Evolutionary conservation across 148 eudicot species (phyloP), one percentile per base, ranked within the genome.

Genomic region (Chenopodium berlandieri): DNA sequence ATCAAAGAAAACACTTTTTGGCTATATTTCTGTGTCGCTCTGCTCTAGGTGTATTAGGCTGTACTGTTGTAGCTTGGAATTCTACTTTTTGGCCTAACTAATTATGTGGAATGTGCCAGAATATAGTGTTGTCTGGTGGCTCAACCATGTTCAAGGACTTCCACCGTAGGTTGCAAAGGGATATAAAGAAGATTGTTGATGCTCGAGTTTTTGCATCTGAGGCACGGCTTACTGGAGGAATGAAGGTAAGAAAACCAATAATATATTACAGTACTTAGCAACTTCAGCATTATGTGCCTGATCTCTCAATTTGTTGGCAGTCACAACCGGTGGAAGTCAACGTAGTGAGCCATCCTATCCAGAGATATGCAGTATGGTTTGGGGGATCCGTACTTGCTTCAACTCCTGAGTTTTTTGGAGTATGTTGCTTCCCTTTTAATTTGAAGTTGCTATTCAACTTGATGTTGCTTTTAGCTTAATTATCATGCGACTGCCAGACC

Each of bases 371-470:
- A 48, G 99, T 94, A 83, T 96, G 99, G 99, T 96, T 96, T 82
- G 99, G 99, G 71, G 99, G 99, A 79, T 96, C 99, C 37, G 98
- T 96, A 27, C 95, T 96, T 83, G 98, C 95, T 85, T 96, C 99
- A 40, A 96, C 98, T 66, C 98, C 94, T 7, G 99, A 94, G 82
- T 96, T 92, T 82, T 96, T 82, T 86, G 78, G 91, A 71, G 98
- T 96, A 91, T 58, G 89, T 86, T 82, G 60, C 40, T 75, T 64
- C 78, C 69, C 72, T 82, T 66, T 77, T 4, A 34, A 52, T 70
- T 56, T 37, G 44, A 44, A 20, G 82, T 66, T 78, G 67, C 73
- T 20, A 75, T 75, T 56, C 16, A 44, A 37, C 13, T n/a, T 25
- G 56, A 12, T 52, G 20, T 56, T 14, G 22, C 22, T 12, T 56